Evolutionary conservation across 2,329 filamentous ascomycete genomes (phyloP).

Genomic region (Phyllosticta citrichinensis): DNA sequence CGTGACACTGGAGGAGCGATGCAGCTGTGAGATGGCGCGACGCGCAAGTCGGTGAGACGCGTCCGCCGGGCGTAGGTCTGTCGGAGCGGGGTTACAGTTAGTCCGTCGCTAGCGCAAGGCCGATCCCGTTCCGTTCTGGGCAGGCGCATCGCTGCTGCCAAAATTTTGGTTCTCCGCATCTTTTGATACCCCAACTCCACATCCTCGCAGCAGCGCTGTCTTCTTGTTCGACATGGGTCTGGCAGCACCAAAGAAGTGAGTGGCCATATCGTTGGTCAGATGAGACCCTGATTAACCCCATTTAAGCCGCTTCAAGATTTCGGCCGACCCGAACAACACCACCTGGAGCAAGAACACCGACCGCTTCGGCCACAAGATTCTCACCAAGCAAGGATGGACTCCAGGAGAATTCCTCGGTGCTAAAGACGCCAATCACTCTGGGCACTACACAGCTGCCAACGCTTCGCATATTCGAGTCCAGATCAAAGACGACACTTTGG

Average conservation of each 20-base stretch:
- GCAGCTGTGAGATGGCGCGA: too few species aligned
- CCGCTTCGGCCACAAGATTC: conserved; percentile 81
- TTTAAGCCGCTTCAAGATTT: conserved; percentile 58
- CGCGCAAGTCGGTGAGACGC: not conserved
- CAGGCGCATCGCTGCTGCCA: conserved; percentile 10
- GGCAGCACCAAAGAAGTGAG: conserved; percentile 56
- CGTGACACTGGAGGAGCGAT: too few species aligned
- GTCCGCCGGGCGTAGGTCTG: not conserved
- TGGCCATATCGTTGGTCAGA: conserved; percentile 14
- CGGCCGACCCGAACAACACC: conserved; percentile 90
- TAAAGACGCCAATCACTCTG: conserved; percentile 62
- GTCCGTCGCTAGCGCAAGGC: not conserved
- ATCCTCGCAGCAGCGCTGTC: not conserved
- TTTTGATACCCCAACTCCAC: conserved; percentile 1
- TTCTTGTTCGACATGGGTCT: conserved; percentile 49
- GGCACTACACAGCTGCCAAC: conserved; percentile 69
- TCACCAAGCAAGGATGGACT: conserved; percentile 81
- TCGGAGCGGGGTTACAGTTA: conserved; percentile 9
- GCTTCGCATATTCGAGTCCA: conserved; percentile 75
- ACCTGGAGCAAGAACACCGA: conserved; percentile 76
- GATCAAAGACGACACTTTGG: conserved; percentile 84
- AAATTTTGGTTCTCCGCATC: conserved; percentile 17
- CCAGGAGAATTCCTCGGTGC: conserved; percentile 77
- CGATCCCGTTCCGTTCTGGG: not conserved
- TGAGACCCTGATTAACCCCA: conserved; percentile 12